Percentiles rank a stretch among this genome's conserved stretches.
These are phyloP conservation scores for Inonotus hispidus DNA, from an alignment of 1,284 basidiomycete species.

Conservation along the genomic window DNA sequence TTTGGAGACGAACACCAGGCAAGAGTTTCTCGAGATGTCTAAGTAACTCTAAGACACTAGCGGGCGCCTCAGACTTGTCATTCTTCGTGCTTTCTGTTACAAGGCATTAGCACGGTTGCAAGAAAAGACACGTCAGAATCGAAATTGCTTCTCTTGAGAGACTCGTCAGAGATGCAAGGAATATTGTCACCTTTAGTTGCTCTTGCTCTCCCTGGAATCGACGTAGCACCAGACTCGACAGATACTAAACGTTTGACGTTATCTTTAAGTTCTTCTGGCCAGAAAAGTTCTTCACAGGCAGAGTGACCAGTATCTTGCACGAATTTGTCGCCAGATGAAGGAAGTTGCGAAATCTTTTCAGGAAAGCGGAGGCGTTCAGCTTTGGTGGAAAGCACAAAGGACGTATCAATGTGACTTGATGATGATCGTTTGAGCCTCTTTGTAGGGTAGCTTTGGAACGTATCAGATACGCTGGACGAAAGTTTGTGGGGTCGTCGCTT, in stretches of 20 bases:
- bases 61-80: neutral
- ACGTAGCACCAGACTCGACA: neutral
- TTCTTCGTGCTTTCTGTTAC: neutral
- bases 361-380: constrained; percentile 11
- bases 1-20: constrained; percentile 1
- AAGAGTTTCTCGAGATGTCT: constrained; percentile 6
- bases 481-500: constrained; percentile 2
- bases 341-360: neutral
- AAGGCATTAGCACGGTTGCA: neutral
- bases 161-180: neutral
- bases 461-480: constrained; percentile 2
- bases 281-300: constrained; percentile 5
- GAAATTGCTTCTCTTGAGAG: neutral
- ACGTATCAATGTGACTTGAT: constrained; percentile 6
- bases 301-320: neutral
- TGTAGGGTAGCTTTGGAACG: neutral
- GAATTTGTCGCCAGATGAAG: neutral
- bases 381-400: constrained; percentile 18
- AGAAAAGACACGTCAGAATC: neutral
- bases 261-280: neutral
- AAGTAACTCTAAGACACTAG: neutral
- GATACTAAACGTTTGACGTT: neutral
- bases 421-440: constrained; percentile 16
- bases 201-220: neutral
- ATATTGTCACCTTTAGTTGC: neutral